phyloP scores from a whole-genome alignment of 805 yeast genomes.

The Cyberlindnera mycetangii region DNA sequence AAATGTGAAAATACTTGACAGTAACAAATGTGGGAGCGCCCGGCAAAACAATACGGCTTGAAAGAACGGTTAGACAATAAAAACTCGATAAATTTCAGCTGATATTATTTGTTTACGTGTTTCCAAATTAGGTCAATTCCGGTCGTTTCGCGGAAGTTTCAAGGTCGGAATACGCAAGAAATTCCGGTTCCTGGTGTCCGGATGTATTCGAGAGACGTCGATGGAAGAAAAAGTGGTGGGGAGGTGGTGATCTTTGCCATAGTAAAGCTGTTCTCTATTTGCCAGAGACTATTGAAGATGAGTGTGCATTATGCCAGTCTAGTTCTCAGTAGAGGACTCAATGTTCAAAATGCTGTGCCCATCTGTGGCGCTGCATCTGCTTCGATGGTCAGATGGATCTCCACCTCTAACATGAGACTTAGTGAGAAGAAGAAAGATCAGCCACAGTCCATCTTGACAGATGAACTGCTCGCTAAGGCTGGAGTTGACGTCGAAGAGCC shows the following conservation, averaged over 20 bases:
- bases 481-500: conserved; percentile 62
- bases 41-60: neutral
- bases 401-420: conserved; percentile 14
- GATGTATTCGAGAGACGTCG: neutral
- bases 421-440: conserved; percentile 23
- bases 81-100: neutral
- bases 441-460: conserved; percentile 61
- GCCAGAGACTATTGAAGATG: conserved; percentile 5
- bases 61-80: neutral
- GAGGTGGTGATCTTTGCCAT: neutral
- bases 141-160: neutral
- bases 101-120: conserved; percentile 6
- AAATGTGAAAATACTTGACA: neutral
- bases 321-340: conserved; percentile 3
- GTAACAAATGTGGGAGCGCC: neutral
- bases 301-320: conserved; percentile 13
- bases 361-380: conserved; percentile 1
- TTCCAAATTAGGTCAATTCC: conserved; percentile 14
- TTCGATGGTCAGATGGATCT: conserved; percentile 17
- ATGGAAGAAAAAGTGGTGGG: conserved; percentile 4
- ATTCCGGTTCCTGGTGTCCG: neutral
- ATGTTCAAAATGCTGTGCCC: conserved; percentile 3
- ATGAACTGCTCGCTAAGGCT: conserved; percentile 78
- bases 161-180: neutral
- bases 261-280: too few relatives aligned